Evolutionary conservation across 306 rosid genomes (phyloP).

Genomic region (Phaseolus lunatus): DNA sequence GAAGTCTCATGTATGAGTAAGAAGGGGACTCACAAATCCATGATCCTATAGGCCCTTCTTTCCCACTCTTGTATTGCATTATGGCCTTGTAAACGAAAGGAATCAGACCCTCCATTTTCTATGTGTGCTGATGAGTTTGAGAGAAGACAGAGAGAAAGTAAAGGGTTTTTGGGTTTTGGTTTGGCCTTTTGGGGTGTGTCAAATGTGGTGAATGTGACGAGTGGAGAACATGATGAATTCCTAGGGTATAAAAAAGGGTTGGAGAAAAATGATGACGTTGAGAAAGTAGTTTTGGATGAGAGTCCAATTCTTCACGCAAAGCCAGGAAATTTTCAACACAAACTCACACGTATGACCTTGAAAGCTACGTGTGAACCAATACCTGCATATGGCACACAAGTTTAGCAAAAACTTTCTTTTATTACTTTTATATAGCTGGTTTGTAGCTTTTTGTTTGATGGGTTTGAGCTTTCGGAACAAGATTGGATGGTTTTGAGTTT

Average conservation of each 20-base stretch:
- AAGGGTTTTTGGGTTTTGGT: slow-evolving; percentile 24
- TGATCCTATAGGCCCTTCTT: slow-evolving; percentile 59
- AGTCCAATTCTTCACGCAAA: slow-evolving; percentile 69
- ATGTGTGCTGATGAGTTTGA: neutral
- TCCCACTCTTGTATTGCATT: slow-evolving; percentile 70
- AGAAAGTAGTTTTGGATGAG: slow-evolving; percentile 53
- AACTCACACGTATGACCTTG: slow-evolving; percentile 59
- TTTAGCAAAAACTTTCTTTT: slow-evolving; percentile 33
- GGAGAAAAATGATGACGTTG: slow-evolving; percentile 49
- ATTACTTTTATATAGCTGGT: slow-evolving; percentile 4
- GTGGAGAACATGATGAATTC: slow-evolving; percentile 27
- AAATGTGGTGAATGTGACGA: slow-evolving; percentile 27
- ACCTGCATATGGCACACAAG: slow-evolving; percentile 43
- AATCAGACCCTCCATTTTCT: slow-evolving; percentile 86
- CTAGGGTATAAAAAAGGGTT: slow-evolving; percentile 47
- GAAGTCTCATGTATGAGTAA: slow-evolving; percentile 61
- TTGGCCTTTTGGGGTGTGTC: slow-evolving; percentile 3
- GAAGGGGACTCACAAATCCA: slow-evolving; percentile 80
- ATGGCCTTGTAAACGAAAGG: slow-evolving; percentile 85
- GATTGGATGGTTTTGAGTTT: slow-evolving; percentile 42
- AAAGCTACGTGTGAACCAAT: slow-evolving; percentile 60
- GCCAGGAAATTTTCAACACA: slow-evolving; percentile 58
- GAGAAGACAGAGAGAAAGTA: slow-evolving; percentile 14
- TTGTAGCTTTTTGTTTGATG: slow-evolving; percentile 44
- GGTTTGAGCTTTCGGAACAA: slow-evolving; percentile 44